phyloP scores from a whole-genome alignment of 73 alveolate genomes.

The Breviolum minutum region DNA sequence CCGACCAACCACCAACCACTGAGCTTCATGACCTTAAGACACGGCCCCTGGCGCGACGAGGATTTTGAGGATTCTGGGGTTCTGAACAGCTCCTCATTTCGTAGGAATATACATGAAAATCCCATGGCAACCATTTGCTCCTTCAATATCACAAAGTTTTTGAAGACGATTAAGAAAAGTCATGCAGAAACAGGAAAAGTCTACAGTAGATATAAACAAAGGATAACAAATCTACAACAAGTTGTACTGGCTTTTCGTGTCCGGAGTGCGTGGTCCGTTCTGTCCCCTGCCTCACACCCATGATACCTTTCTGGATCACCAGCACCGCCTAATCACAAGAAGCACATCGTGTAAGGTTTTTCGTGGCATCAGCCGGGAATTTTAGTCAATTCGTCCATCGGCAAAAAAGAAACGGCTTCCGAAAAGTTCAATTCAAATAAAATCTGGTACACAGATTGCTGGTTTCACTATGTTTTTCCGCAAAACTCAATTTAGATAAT shows the following conservation, averaged over 20 bases:
- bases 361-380: background rate
- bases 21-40: background rate
- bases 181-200: too few relatives aligned
- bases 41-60: conserved; percentile 54
- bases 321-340: conserved; percentile 34
- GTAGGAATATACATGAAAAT: too few relatives aligned
- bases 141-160: too few relatives aligned
- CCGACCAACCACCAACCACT: background rate
- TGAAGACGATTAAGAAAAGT: too few relatives aligned
- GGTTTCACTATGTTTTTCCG: too few relatives aligned
- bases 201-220: too few relatives aligned
- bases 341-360: background rate
- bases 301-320: conserved; percentile 73
- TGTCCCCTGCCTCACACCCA: conserved; percentile 68
- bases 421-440: background rate
- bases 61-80: too few relatives aligned
- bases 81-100: too few relatives aligned
- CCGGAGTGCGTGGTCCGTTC: background rate
- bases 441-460: too few relatives aligned
- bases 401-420: background rate
- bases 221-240: too few relatives aligned
- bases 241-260: background rate
- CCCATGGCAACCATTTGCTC: too few relatives aligned
- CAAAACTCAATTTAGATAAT: too few relatives aligned
- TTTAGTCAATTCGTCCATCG: background rate